Evolutionary conservation across 352 stramenopile species (phyloP).

Genomic region (Phytophthora capsici): DNA sequence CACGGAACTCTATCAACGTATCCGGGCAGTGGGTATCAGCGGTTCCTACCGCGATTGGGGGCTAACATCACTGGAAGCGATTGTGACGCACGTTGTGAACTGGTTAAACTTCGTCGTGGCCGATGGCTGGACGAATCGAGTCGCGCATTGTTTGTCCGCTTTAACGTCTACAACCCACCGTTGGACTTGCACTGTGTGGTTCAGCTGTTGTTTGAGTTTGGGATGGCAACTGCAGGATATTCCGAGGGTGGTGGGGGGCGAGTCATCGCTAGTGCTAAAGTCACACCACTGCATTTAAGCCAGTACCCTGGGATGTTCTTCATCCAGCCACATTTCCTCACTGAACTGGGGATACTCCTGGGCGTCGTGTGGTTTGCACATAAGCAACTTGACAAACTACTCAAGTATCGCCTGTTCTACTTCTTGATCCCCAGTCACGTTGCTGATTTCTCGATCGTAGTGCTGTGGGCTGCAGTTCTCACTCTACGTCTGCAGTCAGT

Average conservation of each 20-base stretch:
- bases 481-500: constrained; percentile 43
- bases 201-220: constrained; percentile 66
- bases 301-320: constrained; percentile 53
- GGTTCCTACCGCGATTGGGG: constrained; percentile 30
- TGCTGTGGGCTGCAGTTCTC: constrained; percentile 48
- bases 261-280: constrained; percentile 33
- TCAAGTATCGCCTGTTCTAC: constrained; percentile 69
- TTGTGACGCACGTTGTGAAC: constrained; percentile 48
- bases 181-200: constrained; percentile 56
- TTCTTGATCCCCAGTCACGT: constrained; percentile 62
- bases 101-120: constrained; percentile 38
- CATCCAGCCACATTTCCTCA: constrained; percentile 55
- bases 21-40: constrained; percentile 33
- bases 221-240: constrained; percentile 25
- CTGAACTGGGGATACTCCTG: constrained; percentile 51
- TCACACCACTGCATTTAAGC: constrained; percentile 57
- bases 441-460: constrained; percentile 58
- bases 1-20: constrained; percentile 48
- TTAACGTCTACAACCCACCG: constrained; percentile 73
- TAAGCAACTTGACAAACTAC: constrained; percentile 57
- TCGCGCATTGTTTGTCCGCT: constrained; percentile 59
- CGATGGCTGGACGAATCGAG: constrained; percentile 63
- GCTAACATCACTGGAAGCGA: constrained; percentile 1
- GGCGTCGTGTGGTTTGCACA: constrained; percentile 53
- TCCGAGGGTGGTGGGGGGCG: constrained; percentile 32